Conservation (phyloP, 2,329 filamentous ascomycete genomes). For the Eurotiales sp. region DNA sequence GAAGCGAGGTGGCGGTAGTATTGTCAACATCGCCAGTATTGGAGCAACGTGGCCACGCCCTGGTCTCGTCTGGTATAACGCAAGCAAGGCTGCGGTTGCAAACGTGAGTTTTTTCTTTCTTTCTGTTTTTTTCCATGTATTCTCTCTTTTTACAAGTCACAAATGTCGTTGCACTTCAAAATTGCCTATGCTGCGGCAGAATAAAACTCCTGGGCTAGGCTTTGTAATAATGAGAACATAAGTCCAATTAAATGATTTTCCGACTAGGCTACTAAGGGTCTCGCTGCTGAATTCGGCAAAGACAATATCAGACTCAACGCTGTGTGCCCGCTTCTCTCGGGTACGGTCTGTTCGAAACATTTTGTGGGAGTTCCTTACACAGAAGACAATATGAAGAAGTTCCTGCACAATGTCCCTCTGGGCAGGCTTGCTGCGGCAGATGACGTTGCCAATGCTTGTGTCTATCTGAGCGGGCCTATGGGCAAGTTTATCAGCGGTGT, state of each 20-base stretch:
- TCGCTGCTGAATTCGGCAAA: conserved; percentile 25
- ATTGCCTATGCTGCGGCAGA: too few species aligned
- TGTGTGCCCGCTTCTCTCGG: conserved; percentile 24
- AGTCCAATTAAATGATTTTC: too few species aligned
- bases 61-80: conserved; percentile 41
- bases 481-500: conserved; percentile 68
- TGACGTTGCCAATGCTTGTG: conserved; percentile 68
- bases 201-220: too few species aligned
- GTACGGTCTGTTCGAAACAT: conserved; percentile 57
- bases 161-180: too few species aligned
- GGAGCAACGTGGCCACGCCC: conserved; percentile 36
- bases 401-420: conserved; percentile 42
- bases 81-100: conserved; percentile 39
- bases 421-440: conserved; percentile 42
- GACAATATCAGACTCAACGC: conserved; percentile 24
- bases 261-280: conserved; percentile 22
- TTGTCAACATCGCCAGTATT: conserved; percentile 41
- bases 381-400: conserved; percentile 42
- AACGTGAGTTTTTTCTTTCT: too few species aligned
- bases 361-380: conserved; percentile 48
- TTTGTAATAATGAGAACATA: too few species aligned
- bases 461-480: conserved; percentile 69
- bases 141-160: too few species aligned
- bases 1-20: conserved; percentile 30
- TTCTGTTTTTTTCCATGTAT: too few species aligned